phyloP scores from a whole-genome alignment of 2,329 filamentous ascomycete genomes.

The Westerdykella aurantiaca region DNA sequence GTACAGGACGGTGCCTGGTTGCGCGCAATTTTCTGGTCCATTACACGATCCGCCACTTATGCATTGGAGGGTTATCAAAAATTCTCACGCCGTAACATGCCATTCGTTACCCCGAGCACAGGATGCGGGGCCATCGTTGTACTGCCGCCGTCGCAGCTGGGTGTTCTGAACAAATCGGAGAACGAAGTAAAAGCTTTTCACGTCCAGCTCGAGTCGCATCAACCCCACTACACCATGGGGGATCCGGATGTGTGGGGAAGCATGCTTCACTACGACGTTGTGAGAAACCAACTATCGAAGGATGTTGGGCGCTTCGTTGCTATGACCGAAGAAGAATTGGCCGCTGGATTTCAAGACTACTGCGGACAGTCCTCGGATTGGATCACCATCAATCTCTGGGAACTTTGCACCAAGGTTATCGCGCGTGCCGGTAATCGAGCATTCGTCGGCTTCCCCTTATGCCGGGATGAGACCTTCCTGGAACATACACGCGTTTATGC shows the following conservation, averaged over 20 bases:
- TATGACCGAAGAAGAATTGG: slow-evolving; percentile 4
- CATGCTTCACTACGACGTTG: slow-evolving; percentile 5
- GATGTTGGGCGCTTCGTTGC: slow-evolving; percentile 1
- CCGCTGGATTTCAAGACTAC: background rate
- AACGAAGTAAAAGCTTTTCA: slow-evolving; percentile 2
- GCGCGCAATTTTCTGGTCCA: too few species aligned
- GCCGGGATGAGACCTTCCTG: slow-evolving; percentile 4
- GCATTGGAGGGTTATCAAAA: slow-evolving; percentile 4
- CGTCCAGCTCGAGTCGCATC: slow-evolving; percentile 2
- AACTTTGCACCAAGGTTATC: slow-evolving; percentile 1
- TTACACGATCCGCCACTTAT: background rate
- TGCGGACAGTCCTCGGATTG: slow-evolving; percentile 1
- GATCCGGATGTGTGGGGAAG: slow-evolving; percentile 5
- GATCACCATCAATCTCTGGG: slow-evolving; percentile 2
- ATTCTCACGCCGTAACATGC: slow-evolving; percentile 1
- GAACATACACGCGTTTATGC: slow-evolving; percentile 4
- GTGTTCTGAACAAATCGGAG: slow-evolving; percentile 2
- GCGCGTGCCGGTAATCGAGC: slow-evolving; percentile 1
- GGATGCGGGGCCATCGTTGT: slow-evolving; percentile 2
- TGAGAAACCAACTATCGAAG: slow-evolving; percentile 1
- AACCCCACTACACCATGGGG: slow-evolving; percentile 2
- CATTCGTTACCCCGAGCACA: slow-evolving; percentile 4
- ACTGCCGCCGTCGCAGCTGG: slow-evolving; percentile 3
- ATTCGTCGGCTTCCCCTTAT: slow-evolving; percentile 4
- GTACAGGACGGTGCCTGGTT: too few species aligned